Base-by-base conservation (phyloP, 2,329 filamentous ascomycete species). In the Arthrobotrys megalospora region DNA sequence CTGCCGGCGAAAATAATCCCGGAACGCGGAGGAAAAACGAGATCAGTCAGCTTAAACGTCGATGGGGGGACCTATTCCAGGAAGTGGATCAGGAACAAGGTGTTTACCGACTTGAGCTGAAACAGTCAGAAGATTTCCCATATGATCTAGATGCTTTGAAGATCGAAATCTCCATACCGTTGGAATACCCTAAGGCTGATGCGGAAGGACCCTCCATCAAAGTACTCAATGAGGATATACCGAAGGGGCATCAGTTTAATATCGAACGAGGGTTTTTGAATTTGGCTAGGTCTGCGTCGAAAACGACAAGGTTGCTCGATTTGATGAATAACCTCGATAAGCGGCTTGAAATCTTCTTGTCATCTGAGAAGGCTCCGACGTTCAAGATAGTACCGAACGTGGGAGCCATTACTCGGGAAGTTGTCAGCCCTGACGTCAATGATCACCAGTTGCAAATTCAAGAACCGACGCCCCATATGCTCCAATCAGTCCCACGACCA, bases 301-400 rank as follows among this genome's bases (percentile, higher is more conserved):
- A 70, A 28, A 76, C 69, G 10, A 80, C 80, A 34, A 79, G 76
- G 38, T 62, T 81, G n/a, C 71, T 81, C 16, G 71, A 80, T 64
- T 53, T 81, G 4, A 28, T 81, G 21, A 80, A 80, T 38, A 64
- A 69, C n/a, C 68, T 81, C 16, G 80, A 81, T 71, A 80, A 73
- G 65, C 62, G 65, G 16, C 73, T 81, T 36, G 80, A 81, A 45
- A 43, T 34, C 8, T 79, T 80, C 24, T 63, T 81, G 55, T 66
- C 58, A 34, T 76, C 71, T 53, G 80, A 77, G 66, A 81, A 80
- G 78, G 78, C 79, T 7, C 16, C 62, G 21, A 80, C 80, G 10
- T 67, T 80, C 58, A 81, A 80, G 55, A 80, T 80, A 47, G 65
- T 81, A 7, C 79, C 78, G 14, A 81, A 81, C 67, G 28, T 68